Evolutionary conservation across 768 basidiomycete species (phyloP).

Genomic region (Lactarius indigo): DNA sequence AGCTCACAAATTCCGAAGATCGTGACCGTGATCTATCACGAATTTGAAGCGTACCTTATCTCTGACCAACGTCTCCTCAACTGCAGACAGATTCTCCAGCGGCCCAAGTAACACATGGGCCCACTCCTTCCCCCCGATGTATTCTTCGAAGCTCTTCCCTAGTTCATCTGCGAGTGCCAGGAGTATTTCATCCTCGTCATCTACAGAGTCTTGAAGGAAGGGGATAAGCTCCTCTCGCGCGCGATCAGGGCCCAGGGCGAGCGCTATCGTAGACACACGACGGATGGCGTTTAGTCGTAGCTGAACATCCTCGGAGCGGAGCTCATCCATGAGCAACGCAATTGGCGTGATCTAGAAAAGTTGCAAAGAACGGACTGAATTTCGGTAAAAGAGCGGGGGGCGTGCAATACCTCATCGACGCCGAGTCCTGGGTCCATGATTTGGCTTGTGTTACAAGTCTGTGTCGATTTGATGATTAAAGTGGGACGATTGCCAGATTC

Average conservation of each 20-base stretch:
- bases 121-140: slow-evolving; percentile 83
- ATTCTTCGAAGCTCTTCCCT: slow-evolving; percentile 88
- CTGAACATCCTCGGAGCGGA: slow-evolving; percentile 96
- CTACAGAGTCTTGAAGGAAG: slow-evolving; percentile 97
- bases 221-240: slow-evolving; percentile 93
- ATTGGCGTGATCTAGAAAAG: slow-evolving; percentile 77
- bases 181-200: slow-evolving; percentile 98
- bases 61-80: slow-evolving; percentile 96
- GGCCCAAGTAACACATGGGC: slow-evolving; percentile 89
- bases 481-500: neutral
- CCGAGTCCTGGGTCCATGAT: slow-evolving; percentile 45
- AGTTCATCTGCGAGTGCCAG: slow-evolving; percentile 94
- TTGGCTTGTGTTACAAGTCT: slow-evolving; percentile 3
- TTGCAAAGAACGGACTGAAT: neutral
- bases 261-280: slow-evolving; percentile 95
- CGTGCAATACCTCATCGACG: slow-evolving; percentile 59
- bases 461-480: neutral
- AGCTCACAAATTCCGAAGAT: slow-evolving; percentile 1
- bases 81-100: slow-evolving; percentile 91
- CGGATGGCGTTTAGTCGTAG: slow-evolving; percentile 95
- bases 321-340: slow-evolving; percentile 96
- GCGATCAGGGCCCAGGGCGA: slow-evolving; percentile 93
- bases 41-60: slow-evolving; percentile 71
- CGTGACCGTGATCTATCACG: neutral
- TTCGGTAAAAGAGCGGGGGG: slow-evolving; percentile 13